Conservation (phyloP, 352 stramenopile species). For the Phytopythium oedochilum region DNA sequence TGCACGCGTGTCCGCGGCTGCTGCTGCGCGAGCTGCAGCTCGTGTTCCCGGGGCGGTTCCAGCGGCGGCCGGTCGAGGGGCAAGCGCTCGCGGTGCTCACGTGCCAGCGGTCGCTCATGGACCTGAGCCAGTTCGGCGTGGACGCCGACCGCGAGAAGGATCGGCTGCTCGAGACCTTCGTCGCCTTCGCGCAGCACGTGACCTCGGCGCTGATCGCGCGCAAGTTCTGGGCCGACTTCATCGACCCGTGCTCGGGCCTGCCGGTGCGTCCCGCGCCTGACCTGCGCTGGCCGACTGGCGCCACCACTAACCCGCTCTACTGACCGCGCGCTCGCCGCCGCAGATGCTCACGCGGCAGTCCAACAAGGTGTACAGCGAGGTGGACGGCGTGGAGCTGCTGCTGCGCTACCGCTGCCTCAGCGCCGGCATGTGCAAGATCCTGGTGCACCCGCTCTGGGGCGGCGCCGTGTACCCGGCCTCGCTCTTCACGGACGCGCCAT, state of each 20-base stretch:
- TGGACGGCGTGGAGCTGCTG: conserved; percentile 92
- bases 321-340: background rate
- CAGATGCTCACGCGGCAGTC: conserved; percentile 90
- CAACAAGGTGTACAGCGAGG: conserved; percentile 96
- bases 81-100: conserved; percentile 89
- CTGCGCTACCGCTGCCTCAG: conserved; percentile 79
- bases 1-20: conserved; percentile 67
- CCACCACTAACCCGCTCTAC: background rate
- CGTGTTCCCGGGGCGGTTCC: conserved; percentile 65
- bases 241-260: conserved; percentile 96
- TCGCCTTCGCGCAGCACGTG: conserved; percentile 89
- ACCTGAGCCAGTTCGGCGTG: conserved; percentile 93
- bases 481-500: conserved; percentile 93
- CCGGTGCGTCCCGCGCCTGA: conserved; percentile 56
- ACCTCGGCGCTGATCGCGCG: conserved; percentile 65
- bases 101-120: conserved; percentile 91
- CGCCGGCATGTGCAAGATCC: conserved; percentile 96
- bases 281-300: background rate
- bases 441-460: conserved; percentile 94
- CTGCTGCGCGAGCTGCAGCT: conserved; percentile 76
- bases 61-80: conserved; percentile 24
- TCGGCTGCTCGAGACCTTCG: conserved; percentile 94
- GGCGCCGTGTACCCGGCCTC: conserved; percentile 95
- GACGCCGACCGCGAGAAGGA: conserved; percentile 95
- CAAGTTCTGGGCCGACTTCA: conserved; percentile 95